Base-by-base conservation (phyloP, 1,284 basidiomycete species). In the Naganishia sp. region DNA sequence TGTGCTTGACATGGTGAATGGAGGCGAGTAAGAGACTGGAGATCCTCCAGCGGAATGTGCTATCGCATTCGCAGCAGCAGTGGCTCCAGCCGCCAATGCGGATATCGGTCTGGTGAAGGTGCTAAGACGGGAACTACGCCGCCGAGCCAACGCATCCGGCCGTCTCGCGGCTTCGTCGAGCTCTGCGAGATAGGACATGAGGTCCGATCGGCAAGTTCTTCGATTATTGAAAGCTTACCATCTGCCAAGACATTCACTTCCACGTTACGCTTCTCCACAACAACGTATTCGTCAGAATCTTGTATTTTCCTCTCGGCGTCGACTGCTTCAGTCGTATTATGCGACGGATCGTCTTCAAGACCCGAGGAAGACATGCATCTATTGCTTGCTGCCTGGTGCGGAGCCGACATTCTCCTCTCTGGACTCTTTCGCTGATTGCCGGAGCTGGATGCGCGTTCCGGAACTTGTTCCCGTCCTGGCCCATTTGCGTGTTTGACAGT, bases 241-340 rank as follows among this genome's bases (percentile, higher is more conserved):
- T 85, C 84, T 5, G 84, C 84, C 13, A 85, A 73, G 10, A 82
- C 81, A 65, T 85, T 84, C 70, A 84, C 82, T 73, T 85, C 83
- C 13, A 85, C 83, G 2, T 81, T 83, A 42, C 82, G 76, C 75
- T 84, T 85, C 74, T 85, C 84, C 15, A 85, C 81, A 43, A 85
- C 81, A 5, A 85, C 84, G 70, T 84, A 85, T 59, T 84, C 84
- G 31, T 61, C 56, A 3, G 64, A 66, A 28, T 69, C 68, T 25
- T 64, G 55, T 23, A 64, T 50, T 36, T 53, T 68, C 44, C 33
- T 50, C 31, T 52, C 57, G 10, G 25, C 39, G 28, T 61, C 55
- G 21, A 21, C 57, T 50, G 16, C 39, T 23, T 50, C 33, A 13
- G 33, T 43, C 13, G 31, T 11, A 16, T 10, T 15, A 16, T 10